phyloP scores from a whole-genome alignment of 805 yeast genomes.

The Myxozyma sirexii region DNA sequence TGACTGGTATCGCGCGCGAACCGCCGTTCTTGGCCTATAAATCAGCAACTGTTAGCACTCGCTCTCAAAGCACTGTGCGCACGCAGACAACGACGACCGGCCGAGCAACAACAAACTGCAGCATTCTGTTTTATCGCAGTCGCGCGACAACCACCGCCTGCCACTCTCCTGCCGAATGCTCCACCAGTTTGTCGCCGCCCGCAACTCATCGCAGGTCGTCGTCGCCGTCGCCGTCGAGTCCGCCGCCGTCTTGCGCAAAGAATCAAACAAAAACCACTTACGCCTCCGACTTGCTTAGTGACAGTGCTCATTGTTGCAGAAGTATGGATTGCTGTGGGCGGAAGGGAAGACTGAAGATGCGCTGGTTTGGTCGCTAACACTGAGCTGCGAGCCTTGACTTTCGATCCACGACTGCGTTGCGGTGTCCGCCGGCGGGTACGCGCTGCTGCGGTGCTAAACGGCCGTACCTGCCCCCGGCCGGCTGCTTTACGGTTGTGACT shows the following conservation, averaged over 20 bases:
- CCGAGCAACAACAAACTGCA: no score
- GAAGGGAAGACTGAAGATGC: constrained; percentile 3
- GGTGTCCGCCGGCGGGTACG: constrained; percentile 7
- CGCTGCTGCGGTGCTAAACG: not conserved
- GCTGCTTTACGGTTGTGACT: not conserved
- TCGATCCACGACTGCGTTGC: constrained; percentile 6
- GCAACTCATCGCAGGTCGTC: no score
- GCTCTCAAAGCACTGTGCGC: not conserved
- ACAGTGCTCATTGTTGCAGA: constrained; percentile 40
- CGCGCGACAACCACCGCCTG: no score
- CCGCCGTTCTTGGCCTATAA: constrained; percentile 45
- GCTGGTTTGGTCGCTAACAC: not conserved
- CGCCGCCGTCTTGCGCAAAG: no score
- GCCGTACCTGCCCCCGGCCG: not conserved
- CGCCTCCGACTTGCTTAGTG: constrained; percentile 43
- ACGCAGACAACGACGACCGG: no score
- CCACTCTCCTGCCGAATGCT: no score
- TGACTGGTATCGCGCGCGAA: constrained; percentile 42
- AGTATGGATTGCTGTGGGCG: not conserved
- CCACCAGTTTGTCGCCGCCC: no score
- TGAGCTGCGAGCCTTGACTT: not conserved
- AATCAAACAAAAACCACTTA: constrained; percentile 25
- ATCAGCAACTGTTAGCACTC: not conserved
- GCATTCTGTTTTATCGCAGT: no score
- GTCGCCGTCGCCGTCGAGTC: no score